Evolutionary conservation across 2,329 filamentous ascomycete genomes (phyloP).

Genomic region (Arthroderma sp.): DNA sequence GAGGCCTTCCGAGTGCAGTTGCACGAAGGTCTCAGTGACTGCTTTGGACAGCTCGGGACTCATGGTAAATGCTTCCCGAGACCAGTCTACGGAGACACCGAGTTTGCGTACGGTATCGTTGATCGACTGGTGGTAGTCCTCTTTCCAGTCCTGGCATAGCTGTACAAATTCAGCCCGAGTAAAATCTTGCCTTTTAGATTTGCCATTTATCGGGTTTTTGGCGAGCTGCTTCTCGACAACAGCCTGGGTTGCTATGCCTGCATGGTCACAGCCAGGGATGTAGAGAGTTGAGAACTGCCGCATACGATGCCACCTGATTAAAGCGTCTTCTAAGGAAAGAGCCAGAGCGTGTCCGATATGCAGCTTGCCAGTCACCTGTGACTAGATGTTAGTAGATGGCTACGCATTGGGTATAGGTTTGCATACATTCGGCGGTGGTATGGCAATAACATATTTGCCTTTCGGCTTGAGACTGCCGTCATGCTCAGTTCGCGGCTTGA

Average conservation of each 20-base stretch:
- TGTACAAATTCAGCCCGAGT: conserved; percentile 63
- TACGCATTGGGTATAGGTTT: too few relatives aligned
- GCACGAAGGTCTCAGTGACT: conserved; percentile 77
- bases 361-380: conserved; percentile 59
- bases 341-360: conserved; percentile 76
- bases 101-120: conserved; percentile 40
- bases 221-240: conserved; percentile 92
- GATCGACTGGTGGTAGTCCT: conserved; percentile 71
- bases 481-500: not conserved
- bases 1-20: conserved; percentile 78
- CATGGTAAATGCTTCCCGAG: conserved; percentile 90
- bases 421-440: conserved; percentile 63
- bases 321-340: conserved; percentile 63
- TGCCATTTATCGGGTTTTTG: conserved; percentile 43
- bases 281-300: conserved; percentile 65
- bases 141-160: conserved; percentile 77
- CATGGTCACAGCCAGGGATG: conserved; percentile 76
- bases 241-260: conserved; percentile 76
- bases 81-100: conserved; percentile 68
- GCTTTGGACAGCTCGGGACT: conserved; percentile 70
- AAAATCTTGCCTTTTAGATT: conserved; percentile 71
- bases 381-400: too few relatives aligned
- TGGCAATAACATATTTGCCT: conserved; percentile 49
- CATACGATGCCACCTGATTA: conserved; percentile 75
- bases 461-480: not conserved